Base-by-base conservation (phyloP, 345 rosid species). In the Salix viminalis region DNA sequence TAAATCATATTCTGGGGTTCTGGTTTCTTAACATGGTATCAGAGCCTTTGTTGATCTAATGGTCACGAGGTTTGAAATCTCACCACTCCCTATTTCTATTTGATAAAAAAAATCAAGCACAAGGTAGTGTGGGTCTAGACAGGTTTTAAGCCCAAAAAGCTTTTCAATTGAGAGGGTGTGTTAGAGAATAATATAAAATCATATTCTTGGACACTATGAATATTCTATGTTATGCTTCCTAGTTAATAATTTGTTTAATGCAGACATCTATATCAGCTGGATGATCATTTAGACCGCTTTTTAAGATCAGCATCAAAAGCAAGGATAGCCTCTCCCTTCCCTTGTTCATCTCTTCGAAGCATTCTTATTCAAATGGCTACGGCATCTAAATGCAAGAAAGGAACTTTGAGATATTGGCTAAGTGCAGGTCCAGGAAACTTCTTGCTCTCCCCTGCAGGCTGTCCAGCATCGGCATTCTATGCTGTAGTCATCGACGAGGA, bases 351-450 rank as follows among this genome's bases (percentile, higher is more conserved):
- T 23, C 92, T 91, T 66, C 82, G 87, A 68, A 88, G 87, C 85
- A 91, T 91, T 75, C 91, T 91, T 42, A 72, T 89, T 44, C 92
- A 88, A 66, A 42, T 88, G 84, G 73, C 92, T 10, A 83, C 85
- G 3, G 88, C 73, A 48, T 89, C 95, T 1, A 79, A 81, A 70
- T 89, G 90, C 83, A 84, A 72, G 86, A 87, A 86, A 74, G 95
- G 92, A 71, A 88, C 91, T 66, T 70, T 91, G 56, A 79, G 92
- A 70, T 91, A 75, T 80, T 91, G 92, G 95, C 76, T 89, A 75
- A 89, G 81, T 79, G 84, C 95, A 19, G 92, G 92, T 41, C 95
- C 92, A 21, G 92, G 95, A 34, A 79, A 91, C 73, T 91, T 89
- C 86, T 77, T 86, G 82, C 90, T 91, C 61, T 91, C 92, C 5